Evolutionary conservation across 495 filamentous ascomycete genomes (phyloP).

Genomic region (Trichoderma erinaceum): DNA sequence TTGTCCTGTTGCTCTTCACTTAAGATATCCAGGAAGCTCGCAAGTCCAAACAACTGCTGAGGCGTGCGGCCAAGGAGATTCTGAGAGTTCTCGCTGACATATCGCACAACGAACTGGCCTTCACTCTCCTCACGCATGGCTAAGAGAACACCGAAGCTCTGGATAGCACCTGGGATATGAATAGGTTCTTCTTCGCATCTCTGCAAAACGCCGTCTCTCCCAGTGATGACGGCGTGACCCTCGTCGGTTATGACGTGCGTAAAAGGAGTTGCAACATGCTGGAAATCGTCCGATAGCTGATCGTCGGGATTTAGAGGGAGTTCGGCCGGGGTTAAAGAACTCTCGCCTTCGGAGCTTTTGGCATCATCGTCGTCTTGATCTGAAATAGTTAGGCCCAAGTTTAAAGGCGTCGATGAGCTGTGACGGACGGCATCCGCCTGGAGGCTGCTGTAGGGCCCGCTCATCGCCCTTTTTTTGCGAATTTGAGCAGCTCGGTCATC

Average conservation of each 20-base stretch:
- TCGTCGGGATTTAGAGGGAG: background rate
- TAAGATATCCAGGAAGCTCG: constrained; percentile 73
- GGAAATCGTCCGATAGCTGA: constrained; percentile 28
- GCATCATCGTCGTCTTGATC: constrained; percentile 30
- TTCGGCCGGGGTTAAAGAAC: background rate
- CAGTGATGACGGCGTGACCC: constrained; percentile 82
- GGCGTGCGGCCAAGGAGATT: constrained; percentile 74
- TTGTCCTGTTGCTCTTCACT: constrained; percentile 76
- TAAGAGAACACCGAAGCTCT: constrained; percentile 74
- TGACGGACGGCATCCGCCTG: constrained; percentile 28
- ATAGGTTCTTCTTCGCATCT: constrained; percentile 92
- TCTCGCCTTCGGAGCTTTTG: background rate
- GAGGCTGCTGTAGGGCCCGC: constrained; percentile 26
- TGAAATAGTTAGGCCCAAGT: constrained; percentile 23
- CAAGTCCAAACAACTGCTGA: constrained; percentile 64
- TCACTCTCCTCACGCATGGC: constrained; percentile 68
- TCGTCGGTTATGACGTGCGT: constrained; percentile 71
- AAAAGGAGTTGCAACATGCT: constrained; percentile 62
- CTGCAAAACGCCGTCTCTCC: constrained; percentile 63
- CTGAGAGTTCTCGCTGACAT: constrained; percentile 83
- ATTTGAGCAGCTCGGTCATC: constrained; percentile 1
- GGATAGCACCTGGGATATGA: constrained; percentile 84
- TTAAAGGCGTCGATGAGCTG: constrained; percentile 19
- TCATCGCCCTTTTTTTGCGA: constrained; percentile 23
- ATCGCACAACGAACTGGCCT: constrained; percentile 61